These are phyloP conservation scores for Epichloe brachyelytri DNA, from an alignment of 2,329 filamentous ascomycete genomes.

Conservation along the genomic window DNA sequence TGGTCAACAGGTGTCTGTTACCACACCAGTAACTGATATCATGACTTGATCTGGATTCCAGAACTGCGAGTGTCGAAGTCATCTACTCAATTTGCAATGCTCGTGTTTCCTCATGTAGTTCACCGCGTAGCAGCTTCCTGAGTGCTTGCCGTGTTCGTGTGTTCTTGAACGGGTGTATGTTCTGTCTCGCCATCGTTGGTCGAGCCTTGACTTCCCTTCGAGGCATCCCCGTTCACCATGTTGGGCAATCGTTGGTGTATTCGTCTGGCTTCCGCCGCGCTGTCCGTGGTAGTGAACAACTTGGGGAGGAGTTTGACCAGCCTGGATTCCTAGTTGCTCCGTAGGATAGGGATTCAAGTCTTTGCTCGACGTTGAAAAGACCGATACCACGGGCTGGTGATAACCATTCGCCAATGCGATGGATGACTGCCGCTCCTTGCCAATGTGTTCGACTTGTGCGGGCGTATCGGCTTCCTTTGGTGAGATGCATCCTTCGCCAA, in stretches of 20 bases:
- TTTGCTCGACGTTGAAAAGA: slow-evolving; percentile 58
- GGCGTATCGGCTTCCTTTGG: slow-evolving; percentile 47
- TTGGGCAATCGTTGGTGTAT: slow-evolving; percentile 45
- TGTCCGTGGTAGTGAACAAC: slow-evolving; percentile 57
- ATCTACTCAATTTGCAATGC: too few species aligned
- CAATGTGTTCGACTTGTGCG: slow-evolving; percentile 44
- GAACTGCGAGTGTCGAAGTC: background rate
- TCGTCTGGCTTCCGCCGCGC: slow-evolving; percentile 52
- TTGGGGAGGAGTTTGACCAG: slow-evolving; percentile 50
- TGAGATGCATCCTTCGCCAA: slow-evolving; percentile 36
- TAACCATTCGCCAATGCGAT: slow-evolving; percentile 46
- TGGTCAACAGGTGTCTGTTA: background rate
- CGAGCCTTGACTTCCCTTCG: slow-evolving; percentile 36
- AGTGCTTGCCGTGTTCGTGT: slow-evolving; percentile 10
- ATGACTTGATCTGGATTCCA: background rate
- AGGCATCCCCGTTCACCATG: slow-evolving; percentile 34
- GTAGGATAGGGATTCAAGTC: slow-evolving; percentile 57
- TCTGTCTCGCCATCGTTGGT: slow-evolving; percentile 26
- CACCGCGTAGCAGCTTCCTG: slow-evolving; percentile 5
- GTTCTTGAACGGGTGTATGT: slow-evolving; percentile 24
- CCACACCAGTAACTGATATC: background rate
- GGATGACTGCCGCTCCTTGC: slow-evolving; percentile 32
- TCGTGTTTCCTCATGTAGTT: background rate
- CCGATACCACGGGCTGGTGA: slow-evolving; percentile 54
- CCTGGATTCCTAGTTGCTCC: slow-evolving; percentile 48